These are phyloP conservation scores for Inga leiocalycina DNA, from an alignment of 306 rosid genomes.

Conservation along the genomic window DNA sequence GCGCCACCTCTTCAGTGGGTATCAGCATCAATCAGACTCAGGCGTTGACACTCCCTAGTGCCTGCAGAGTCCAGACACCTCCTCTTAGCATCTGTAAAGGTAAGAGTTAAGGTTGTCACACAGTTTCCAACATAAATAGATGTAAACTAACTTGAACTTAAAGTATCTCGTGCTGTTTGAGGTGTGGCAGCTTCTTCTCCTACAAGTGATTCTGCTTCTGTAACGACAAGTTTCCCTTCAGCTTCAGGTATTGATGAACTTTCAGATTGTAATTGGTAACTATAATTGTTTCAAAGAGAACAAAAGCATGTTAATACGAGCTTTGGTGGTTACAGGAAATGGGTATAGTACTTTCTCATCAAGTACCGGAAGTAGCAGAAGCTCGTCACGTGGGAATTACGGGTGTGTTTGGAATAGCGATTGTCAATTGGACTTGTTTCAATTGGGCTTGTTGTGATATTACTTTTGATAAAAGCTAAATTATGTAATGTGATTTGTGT, in stretches of 20 bases:
- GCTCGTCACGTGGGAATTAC: conserved; percentile 33
- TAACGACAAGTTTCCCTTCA: conserved; percentile 46
- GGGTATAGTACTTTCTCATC: conserved; percentile 37
- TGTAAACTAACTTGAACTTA: neutral
- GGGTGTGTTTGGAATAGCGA: too few species aligned
- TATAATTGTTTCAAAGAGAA: neutral
- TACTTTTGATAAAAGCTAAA: too few species aligned
- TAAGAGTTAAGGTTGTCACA: conserved; percentile 19
- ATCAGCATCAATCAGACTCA: conserved; percentile 61
- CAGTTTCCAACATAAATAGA: neutral
- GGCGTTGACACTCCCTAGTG: conserved; percentile 51
- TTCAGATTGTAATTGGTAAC: neutral
- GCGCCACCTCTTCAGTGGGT: conserved; percentile 47
- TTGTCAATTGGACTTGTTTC: too few species aligned
- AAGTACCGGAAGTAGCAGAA: conserved; percentile 26
- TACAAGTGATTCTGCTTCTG: conserved; percentile 20
- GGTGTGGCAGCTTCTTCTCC: conserved; percentile 40
- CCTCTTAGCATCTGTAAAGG: conserved; percentile 51
- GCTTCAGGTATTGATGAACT: conserved; percentile 34
- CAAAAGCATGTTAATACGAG: neutral
- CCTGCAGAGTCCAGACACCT: conserved; percentile 60
- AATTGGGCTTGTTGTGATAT: too few species aligned
- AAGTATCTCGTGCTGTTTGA: neutral
- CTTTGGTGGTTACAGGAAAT: conserved; percentile 30
- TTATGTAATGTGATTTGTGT: too few species aligned